Percentiles rank a stretch among this genome's conserved stretches.
Evolutionary conservation across 768 basidiomycete species (phyloP).

Genomic region (Pulveroboletus sp.): DNA sequence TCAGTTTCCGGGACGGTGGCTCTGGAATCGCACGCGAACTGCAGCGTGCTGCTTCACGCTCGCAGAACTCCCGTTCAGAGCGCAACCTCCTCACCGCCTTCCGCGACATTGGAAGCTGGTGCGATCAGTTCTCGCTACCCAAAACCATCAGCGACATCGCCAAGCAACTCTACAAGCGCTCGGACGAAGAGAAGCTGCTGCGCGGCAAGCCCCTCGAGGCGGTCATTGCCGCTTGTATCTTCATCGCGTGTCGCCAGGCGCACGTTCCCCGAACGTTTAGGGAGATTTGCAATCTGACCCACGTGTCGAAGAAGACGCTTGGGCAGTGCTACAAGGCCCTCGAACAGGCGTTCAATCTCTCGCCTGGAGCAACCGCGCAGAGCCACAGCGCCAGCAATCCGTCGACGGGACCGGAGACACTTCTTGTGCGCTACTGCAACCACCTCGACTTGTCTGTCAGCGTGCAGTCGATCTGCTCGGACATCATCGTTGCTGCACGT

Average conservation of each 20-base stretch:
- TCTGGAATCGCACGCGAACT: slow-evolving; percentile 89
- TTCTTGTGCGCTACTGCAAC: slow-evolving; percentile 92
- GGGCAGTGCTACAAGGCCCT: slow-evolving; percentile 92
- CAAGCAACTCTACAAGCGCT: slow-evolving; percentile 95
- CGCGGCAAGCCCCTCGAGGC: slow-evolving; percentile 90
- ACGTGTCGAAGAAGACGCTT: slow-evolving; percentile 91
- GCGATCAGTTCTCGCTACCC: slow-evolving; percentile 91
- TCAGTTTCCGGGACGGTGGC: slow-evolving; percentile 93
- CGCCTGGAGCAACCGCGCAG: slow-evolving; percentile 70
- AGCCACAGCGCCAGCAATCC: slow-evolving; percentile 36
- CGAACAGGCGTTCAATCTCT: slow-evolving; percentile 83
- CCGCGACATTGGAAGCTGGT: slow-evolving; percentile 89
- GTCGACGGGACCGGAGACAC: slow-evolving; percentile 73
- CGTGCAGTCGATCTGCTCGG: slow-evolving; percentile 77
- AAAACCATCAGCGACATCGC: slow-evolving; percentile 94
- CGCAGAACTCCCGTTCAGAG: slow-evolving; percentile 73
- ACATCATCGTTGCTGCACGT: slow-evolving; percentile 77
- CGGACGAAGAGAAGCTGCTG: slow-evolving; percentile 91
- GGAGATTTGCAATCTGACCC: slow-evolving; percentile 90
- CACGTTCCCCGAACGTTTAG: slow-evolving; percentile 95
- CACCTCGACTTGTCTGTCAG: slow-evolving; percentile 81
- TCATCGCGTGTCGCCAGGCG: slow-evolving; percentile 93
- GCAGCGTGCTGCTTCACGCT: slow-evolving; percentile 85
- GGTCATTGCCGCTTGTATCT: slow-evolving; percentile 95
- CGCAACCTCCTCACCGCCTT: slow-evolving; percentile 86